Conservation (phyloP, 768 basidiomycete genomes). For the Lentinula edodes region DNA sequence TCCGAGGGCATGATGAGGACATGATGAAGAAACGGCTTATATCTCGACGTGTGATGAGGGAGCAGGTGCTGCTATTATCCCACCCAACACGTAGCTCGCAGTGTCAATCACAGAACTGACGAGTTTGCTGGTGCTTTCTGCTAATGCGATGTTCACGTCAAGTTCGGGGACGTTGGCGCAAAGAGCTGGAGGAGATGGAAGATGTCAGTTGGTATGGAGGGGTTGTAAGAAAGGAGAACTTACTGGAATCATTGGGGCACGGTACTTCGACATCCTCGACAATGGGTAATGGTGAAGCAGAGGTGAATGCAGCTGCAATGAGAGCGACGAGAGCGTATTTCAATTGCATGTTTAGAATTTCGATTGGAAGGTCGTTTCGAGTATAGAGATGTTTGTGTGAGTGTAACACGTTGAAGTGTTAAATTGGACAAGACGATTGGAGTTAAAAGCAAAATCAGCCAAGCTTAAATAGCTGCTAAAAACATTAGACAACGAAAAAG, state of each 20-base stretch:
- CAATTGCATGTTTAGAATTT: background rate
- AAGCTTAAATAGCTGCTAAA: too few species aligned
- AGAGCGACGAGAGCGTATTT: background rate
- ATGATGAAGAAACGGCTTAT: background rate
- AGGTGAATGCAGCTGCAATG: background rate
- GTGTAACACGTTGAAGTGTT: too few species aligned
- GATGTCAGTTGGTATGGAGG: too few species aligned
- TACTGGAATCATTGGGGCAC: background rate
- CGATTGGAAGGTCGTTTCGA: too few species aligned
- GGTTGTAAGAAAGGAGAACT: too few species aligned
- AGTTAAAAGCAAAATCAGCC: too few species aligned
- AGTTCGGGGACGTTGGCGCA: background rate
- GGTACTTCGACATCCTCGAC: background rate
- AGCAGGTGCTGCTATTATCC: background rate
- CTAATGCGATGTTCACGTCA: background rate
- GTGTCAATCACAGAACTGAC: background rate
- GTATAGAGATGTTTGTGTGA: too few species aligned
- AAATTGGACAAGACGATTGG: too few species aligned
- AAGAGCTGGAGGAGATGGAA: background rate
- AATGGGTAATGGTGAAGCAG: background rate
- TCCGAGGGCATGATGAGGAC: too few species aligned
- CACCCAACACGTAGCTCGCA: background rate
- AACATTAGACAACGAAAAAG: background rate
- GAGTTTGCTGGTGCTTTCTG: background rate
- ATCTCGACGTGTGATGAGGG: background rate